These are phyloP conservation scores for Paspalum vaginatum DNA, from an alignment of 176 grass and related monocot species.

Conservation along the genomic window DNA sequence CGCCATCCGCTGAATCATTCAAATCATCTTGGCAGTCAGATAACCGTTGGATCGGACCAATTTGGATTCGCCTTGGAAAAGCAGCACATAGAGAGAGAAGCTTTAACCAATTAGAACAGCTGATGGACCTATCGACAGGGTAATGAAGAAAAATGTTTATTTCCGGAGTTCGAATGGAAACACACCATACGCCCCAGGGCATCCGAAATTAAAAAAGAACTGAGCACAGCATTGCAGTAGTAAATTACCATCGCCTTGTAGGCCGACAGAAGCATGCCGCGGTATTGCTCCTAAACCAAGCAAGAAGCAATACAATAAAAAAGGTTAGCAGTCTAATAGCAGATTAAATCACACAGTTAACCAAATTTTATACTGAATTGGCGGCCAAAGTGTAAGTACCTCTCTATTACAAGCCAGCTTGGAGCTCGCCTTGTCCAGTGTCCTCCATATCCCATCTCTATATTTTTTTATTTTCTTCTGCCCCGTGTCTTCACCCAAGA, in stretches of 20 bases:
- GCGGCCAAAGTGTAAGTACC: slow-evolving; percentile 41
- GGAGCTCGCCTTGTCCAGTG: slow-evolving; percentile 62
- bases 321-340: not conserved
- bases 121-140: slow-evolving; percentile 56
- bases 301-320: slow-evolving; percentile 37
- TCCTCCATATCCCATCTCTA: too few species aligned
- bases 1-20: slow-evolving; percentile 80
- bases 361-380: slow-evolving; percentile 2
- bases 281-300: slow-evolving; percentile 56
- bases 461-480: too few species aligned
- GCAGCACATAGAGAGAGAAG: slow-evolving; percentile 66
- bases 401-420: slow-evolving; percentile 75
- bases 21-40: slow-evolving; percentile 56
- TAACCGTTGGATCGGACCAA: slow-evolving; percentile 53
- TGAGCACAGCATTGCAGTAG: not conserved
- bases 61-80: slow-evolving; percentile 59
- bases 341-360: not conserved
- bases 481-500: too few species aligned
- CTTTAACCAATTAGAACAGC: slow-evolving; percentile 62
- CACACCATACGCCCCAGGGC: not conserved
- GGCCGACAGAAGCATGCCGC: slow-evolving; percentile 52
- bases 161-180: not conserved
- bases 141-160: slow-evolving; percentile 26
- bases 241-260: slow-evolving; percentile 81
- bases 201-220: not conserved